phyloP scores from a whole-genome alignment of 441 rosid species.

The Raphanus hybrid region DNA sequence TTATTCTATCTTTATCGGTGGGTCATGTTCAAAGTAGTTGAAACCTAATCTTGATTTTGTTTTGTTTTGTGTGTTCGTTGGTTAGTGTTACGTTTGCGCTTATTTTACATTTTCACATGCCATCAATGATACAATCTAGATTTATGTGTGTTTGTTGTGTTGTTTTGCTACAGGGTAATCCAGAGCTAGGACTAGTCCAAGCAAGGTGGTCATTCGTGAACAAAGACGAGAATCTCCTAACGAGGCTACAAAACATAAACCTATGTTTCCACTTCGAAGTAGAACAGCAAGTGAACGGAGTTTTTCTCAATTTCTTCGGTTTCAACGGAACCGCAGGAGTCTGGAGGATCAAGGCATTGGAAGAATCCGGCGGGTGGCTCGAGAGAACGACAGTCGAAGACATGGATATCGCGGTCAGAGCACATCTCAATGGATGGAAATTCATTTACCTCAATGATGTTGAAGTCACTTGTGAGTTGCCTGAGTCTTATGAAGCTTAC shows the following conservation, averaged over 20 bases:
- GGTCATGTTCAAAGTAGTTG: constrained; percentile 31
- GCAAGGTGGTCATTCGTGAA: constrained; percentile 94
- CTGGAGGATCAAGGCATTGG: constrained; percentile 89
- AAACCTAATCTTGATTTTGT: constrained; percentile 7
- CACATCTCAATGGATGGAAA: constrained; percentile 88
- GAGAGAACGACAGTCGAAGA: constrained; percentile 95
- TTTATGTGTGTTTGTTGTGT: background rate
- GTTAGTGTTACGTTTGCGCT: background rate
- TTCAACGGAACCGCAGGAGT: constrained; percentile 97
- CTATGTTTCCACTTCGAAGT: constrained; percentile 94
- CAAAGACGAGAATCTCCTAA: constrained; percentile 89
- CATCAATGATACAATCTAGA: background rate
- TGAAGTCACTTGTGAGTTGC: constrained; percentile 80
- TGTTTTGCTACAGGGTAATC: constrained; percentile 67
- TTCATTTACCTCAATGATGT: constrained; percentile 85
- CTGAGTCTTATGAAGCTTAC: constrained; percentile 92
- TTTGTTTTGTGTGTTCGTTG: background rate
- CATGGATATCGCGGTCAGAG: constrained; percentile 95
- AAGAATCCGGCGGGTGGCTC: constrained; percentile 93
- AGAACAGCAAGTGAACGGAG: constrained; percentile 90
- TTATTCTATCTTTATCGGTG: constrained; percentile 15
- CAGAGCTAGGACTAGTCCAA: constrained; percentile 82
- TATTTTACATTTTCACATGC: background rate
- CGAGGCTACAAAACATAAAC: constrained; percentile 88
- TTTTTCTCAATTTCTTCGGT: constrained; percentile 80